These are phyloP conservation scores for Trichoderma gamsii DNA, from an alignment of 495 filamentous ascomycete genomes.

Conservation along the genomic window DNA sequence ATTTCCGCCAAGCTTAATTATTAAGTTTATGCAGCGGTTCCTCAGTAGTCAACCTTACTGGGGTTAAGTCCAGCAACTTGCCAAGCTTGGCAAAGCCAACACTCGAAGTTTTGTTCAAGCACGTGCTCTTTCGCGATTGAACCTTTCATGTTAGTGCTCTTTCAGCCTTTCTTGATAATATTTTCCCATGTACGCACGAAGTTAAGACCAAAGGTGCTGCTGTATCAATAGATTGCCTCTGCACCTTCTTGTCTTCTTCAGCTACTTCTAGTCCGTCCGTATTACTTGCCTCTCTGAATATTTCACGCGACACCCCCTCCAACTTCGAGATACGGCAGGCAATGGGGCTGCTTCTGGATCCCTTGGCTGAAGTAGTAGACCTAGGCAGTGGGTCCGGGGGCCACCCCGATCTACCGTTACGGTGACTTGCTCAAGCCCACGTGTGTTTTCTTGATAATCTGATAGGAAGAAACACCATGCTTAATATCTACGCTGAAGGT, in stretches of 20 bases:
- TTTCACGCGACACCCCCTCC: background rate
- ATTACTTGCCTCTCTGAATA: background rate
- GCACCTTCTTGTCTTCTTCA: too few species aligned
- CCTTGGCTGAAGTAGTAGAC: background rate
- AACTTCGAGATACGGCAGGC: background rate
- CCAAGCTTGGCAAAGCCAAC: background rate
- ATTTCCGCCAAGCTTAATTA: slow-evolving; percentile 2
- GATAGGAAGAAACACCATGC: background rate
- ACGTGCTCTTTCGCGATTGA: background rate
- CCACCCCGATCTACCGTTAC: background rate
- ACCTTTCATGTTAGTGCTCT: background rate
- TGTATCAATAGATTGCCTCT: too few species aligned
- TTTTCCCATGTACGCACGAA: too few species aligned
- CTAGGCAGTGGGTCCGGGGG: background rate
- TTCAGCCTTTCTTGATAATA: background rate
- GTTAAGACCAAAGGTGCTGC: too few species aligned
- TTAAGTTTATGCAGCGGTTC: background rate
- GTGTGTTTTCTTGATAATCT: background rate
- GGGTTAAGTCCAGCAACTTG: background rate
- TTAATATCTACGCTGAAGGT: background rate
- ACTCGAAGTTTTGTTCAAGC: background rate
- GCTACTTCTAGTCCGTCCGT: too few species aligned
- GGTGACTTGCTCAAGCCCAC: background rate
- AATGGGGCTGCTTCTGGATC: background rate
- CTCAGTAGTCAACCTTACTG: background rate